These are phyloP conservation scores for Aspergillus neotritici DNA, from an alignment of 2,329 filamentous ascomycete species.

Conservation along the genomic window DNA sequence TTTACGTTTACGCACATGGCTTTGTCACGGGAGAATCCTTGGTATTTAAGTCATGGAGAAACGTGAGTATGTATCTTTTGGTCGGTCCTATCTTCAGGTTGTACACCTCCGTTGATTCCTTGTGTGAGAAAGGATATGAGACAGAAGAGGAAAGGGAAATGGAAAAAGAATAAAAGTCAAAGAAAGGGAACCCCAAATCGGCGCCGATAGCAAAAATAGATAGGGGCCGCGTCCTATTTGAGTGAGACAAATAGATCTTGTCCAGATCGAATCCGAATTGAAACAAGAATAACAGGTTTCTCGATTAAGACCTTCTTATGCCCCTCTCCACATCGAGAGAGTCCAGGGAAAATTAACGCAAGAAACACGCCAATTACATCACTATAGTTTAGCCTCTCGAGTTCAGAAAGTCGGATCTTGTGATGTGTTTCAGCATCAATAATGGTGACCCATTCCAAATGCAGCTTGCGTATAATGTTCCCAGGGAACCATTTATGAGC, in stretches of 20 bases:
- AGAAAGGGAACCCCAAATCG: background rate
- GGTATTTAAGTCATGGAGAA: too few relatives aligned
- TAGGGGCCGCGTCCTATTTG: too few relatives aligned
- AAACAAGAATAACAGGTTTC: conserved; percentile 4
- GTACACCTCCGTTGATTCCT: background rate
- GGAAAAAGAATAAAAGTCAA: conserved; percentile 1
- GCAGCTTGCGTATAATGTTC: background rate
- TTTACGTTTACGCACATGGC: too few relatives aligned
- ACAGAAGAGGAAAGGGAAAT: background rate
- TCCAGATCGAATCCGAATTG: background rate
- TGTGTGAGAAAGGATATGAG: conserved; percentile 2
- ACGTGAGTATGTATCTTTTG: background rate
- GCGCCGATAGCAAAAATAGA: too few relatives aligned
- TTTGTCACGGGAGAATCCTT: too few relatives aligned
- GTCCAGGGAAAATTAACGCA: conserved; percentile 2
- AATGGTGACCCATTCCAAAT: background rate
- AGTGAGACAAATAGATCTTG: too few relatives aligned
- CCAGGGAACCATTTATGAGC: background rate
- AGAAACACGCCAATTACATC: background rate
- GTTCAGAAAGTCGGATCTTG: background rate
- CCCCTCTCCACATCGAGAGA: background rate
- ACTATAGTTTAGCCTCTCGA: background rate
- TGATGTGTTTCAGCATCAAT: conserved; percentile 6
- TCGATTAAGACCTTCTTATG: background rate
- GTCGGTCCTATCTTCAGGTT: background rate